Percentiles rank a stretch among this genome's conserved stretches.
These are phyloP conservation scores for Nidula niveotomentosa DNA, from an alignment of 1,284 basidiomycete species.

Conservation along the genomic window DNA sequence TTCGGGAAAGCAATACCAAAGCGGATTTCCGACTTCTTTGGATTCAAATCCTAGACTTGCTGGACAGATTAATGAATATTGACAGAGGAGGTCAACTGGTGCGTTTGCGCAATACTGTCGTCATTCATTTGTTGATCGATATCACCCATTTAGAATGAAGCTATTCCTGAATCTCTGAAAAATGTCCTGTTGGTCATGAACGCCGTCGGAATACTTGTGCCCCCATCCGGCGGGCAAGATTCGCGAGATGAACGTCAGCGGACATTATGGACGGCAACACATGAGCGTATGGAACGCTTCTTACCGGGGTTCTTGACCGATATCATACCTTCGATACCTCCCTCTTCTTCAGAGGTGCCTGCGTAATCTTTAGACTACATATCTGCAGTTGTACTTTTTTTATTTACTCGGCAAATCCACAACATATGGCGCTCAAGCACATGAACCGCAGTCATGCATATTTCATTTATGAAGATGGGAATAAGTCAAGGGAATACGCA, in stretches of 20 bases:
- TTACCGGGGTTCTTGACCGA: slow-evolving; percentile 85
- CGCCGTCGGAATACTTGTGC: slow-evolving; percentile 80
- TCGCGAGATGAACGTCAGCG: slow-evolving; percentile 66
- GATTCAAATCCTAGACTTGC: slow-evolving; percentile 89
- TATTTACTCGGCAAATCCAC: too few species aligned
- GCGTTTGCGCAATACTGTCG: slow-evolving; percentile 26
- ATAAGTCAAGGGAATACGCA: too few species aligned
- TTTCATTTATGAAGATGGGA: too few species aligned
- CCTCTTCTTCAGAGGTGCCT: too few species aligned
- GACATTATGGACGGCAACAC: slow-evolving; percentile 81
- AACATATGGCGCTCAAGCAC: too few species aligned
- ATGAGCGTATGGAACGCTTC: slow-evolving; percentile 85
- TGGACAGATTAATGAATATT: slow-evolving; percentile 88
- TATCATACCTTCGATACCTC: slow-evolving; percentile 45
- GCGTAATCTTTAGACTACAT: too few species aligned
- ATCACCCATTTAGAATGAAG: slow-evolving; percentile 70
- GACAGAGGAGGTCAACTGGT: slow-evolving; percentile 88
- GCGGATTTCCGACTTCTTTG: slow-evolving; percentile 80
- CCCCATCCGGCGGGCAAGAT: slow-evolving; percentile 47
- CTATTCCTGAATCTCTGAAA: slow-evolving; percentile 94
- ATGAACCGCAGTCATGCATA: too few species aligned
- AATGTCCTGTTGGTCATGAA: slow-evolving; percentile 98
- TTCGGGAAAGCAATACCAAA: slow-evolving; percentile 66
- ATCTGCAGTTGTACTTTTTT: too few species aligned
- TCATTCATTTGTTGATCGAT: slow-evolving; percentile 7